These are phyloP conservation scores for Coprinopsis marcescibilis DNA, from an alignment of 768 basidiomycete genomes.

Conservation along the genomic window DNA sequence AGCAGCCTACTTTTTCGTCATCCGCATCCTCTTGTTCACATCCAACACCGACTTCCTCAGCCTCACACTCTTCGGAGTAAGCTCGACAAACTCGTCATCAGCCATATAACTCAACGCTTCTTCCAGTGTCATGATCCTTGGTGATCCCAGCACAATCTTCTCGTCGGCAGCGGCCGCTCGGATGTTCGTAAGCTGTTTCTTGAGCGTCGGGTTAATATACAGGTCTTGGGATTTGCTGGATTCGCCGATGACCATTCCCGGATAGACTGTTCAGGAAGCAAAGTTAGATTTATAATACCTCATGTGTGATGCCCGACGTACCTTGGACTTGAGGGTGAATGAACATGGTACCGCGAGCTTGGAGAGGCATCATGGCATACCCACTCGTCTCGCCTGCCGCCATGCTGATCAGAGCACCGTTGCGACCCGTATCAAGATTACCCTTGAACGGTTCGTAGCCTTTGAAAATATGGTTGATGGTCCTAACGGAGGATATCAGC, in stretches of 20 bases:
- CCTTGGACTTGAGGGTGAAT: slow-evolving; percentile 38
- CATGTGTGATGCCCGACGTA: slow-evolving; percentile 13
- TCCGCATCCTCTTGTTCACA: slow-evolving; percentile 26
- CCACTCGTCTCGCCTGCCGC: slow-evolving; percentile 38
- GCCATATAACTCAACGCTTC: slow-evolving; percentile 44
- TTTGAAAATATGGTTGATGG: slow-evolving; percentile 50
- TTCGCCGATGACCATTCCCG: slow-evolving; percentile 49
- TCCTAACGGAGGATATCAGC: slow-evolving; percentile 20
- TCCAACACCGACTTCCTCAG: slow-evolving; percentile 39
- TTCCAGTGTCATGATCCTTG: slow-evolving; percentile 38
- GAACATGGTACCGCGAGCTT: slow-evolving; percentile 42
- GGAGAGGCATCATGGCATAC: slow-evolving; percentile 44
- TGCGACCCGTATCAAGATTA: slow-evolving; percentile 40
- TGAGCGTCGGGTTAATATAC: slow-evolving; percentile 42
- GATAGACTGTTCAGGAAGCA: slow-evolving; percentile 30
- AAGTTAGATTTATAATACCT: background rate
- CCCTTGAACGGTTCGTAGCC: slow-evolving; percentile 40
- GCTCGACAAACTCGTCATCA: slow-evolving; percentile 44
- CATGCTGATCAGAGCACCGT: slow-evolving; percentile 45
- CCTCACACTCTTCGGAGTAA: slow-evolving; percentile 37
- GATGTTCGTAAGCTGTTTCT: slow-evolving; percentile 47
- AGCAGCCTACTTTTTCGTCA: slow-evolving; percentile 19
- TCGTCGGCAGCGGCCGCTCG: slow-evolving; percentile 44
- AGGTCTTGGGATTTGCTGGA: slow-evolving; percentile 39
- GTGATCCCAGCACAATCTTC: slow-evolving; percentile 42